Evolutionary conservation across 495 filamentous ascomycete species (phyloP).

Genomic region (Hypoxylon fuscum): DNA sequence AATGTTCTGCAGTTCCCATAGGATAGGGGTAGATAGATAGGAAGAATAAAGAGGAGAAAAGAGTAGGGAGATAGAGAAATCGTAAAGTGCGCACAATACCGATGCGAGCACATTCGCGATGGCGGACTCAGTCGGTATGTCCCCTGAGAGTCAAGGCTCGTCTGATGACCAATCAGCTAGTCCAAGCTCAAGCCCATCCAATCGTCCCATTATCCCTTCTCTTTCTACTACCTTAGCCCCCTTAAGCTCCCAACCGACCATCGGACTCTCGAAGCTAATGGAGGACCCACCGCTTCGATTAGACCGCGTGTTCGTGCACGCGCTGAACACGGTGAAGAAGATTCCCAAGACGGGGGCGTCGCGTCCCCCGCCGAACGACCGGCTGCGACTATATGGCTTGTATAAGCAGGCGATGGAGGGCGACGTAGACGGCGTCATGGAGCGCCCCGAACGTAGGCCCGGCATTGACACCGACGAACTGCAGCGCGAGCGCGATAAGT

Average conservation of each 20-base stretch:
- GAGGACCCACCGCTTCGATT: constrained; percentile 29
- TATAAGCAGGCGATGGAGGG: constrained; percentile 99
- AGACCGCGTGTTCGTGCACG: constrained; percentile 99
- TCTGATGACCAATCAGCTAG: constrained; percentile 10
- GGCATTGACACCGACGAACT: constrained; percentile 54
- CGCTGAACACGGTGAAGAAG: constrained; percentile 96
- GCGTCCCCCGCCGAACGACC: constrained; percentile 83
- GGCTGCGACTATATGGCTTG: constrained; percentile 91
- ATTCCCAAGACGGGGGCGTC: constrained; percentile 92
- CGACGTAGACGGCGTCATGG: constrained; percentile 92
- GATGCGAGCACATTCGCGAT: constrained; percentile 42
- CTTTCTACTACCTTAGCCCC: constrained; percentile 20
- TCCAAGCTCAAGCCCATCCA: constrained; percentile 15
- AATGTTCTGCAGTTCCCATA: constrained; percentile 6
- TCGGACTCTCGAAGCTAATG: constrained; percentile 21
- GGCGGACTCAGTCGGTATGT: constrained; percentile 63
- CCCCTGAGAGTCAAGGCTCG: constrained; percentile 24
- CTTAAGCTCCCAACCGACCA: constrained; percentile 26
- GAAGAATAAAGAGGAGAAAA: not conserved
- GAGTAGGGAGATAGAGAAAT: constrained; percentile 1
- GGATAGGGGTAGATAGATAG: constrained; percentile 20
- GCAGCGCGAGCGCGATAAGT: constrained; percentile 68
- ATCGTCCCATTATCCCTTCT: constrained; percentile 10
- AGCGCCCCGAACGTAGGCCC: constrained; percentile 68
- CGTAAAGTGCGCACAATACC: constrained; percentile 19